Percentiles rank a stretch among this genome's conserved stretches.
These are phyloP conservation scores for Lachnellula cervina DNA, from an alignment of 2,329 filamentous ascomycete genomes.

Conservation along the genomic window DNA sequence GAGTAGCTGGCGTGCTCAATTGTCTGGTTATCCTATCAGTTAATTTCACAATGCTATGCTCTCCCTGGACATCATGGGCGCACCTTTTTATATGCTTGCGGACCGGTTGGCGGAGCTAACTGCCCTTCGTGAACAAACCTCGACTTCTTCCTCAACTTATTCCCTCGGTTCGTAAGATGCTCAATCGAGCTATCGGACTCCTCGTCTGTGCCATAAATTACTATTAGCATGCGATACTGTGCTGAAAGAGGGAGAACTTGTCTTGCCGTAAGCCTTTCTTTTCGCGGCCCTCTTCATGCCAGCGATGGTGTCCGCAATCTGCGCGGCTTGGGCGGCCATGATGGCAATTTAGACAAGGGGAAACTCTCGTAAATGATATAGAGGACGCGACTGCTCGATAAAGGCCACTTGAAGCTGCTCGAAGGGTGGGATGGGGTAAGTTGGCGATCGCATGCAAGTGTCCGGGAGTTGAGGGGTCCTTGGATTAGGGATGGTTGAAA, in stretches of 20 bases:
- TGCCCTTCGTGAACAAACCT: constrained; percentile 67
- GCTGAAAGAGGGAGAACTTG: constrained; percentile 19
- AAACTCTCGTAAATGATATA: neutral
- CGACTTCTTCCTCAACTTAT: constrained; percentile 73
- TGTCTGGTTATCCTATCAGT: constrained; percentile 42
- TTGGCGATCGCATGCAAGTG: constrained; percentile 4
- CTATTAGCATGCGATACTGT: constrained; percentile 18
- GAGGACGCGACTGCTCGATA: neutral
- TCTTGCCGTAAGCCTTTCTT: constrained; percentile 57
- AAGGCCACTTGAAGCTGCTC: neutral
- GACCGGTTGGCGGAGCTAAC: constrained; percentile 60
- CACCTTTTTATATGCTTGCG: constrained; percentile 68
- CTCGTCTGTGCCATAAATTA: constrained; percentile 50
- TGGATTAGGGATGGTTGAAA: neutral
- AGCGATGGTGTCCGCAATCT: constrained; percentile 62
- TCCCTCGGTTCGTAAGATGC: constrained; percentile 66
- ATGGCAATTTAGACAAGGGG: neutral
- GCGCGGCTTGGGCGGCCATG: constrained; percentile 54
- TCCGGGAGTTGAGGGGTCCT: neutral
- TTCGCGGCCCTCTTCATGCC: constrained; percentile 66
- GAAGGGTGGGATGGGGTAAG: neutral
- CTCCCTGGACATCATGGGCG: constrained; percentile 18
- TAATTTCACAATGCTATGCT: neutral
- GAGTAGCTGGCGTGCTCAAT: constrained; percentile 70
- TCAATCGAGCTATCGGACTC: constrained; percentile 72